These are phyloP conservation scores for Cryphonectria nitschkei DNA, from an alignment of 2,329 filamentous ascomycete species.

Conservation along the genomic window DNA sequence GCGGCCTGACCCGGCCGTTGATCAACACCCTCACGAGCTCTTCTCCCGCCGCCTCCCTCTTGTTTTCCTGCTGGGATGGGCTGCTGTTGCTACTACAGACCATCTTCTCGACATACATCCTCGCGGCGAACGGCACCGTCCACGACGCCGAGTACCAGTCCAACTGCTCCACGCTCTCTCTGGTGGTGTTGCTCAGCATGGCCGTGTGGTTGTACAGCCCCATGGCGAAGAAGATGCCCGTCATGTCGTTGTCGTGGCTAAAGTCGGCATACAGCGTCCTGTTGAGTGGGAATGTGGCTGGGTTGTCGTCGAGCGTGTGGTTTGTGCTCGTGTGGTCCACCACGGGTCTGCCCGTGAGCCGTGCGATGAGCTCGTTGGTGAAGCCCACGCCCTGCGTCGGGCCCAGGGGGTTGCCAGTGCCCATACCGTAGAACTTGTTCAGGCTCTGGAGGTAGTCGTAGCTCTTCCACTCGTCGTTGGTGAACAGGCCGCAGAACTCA, in stretches of 20 bases:
- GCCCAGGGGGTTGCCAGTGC: conserved; percentile 75
- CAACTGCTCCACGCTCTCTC: conserved; percentile 43
- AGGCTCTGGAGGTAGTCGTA: conserved; percentile 84
- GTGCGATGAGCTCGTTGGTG: conserved; percentile 83
- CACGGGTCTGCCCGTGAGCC: conserved; percentile 72
- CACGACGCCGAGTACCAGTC: conserved; percentile 74
- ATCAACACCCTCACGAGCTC: conserved; percentile 79
- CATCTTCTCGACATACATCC: conserved; percentile 90
- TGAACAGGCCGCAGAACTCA: conserved; percentile 78
- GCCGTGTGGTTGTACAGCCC: conserved; percentile 73
- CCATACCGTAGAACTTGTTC: conserved; percentile 84
- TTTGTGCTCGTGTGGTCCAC: conserved; percentile 77
- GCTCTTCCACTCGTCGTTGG: conserved; percentile 69
- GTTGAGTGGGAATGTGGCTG: conserved; percentile 73
- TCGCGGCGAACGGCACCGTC: conserved; percentile 79
- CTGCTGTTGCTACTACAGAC: conserved; percentile 50
- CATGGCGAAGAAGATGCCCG: conserved; percentile 73
- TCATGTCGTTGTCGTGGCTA: conserved; percentile 89
- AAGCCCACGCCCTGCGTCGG: conserved; percentile 87
- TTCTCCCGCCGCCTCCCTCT: conserved; percentile 43
- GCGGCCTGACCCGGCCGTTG: conserved; percentile 79
- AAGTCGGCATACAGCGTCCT: conserved; percentile 81
- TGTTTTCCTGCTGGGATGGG: neutral
- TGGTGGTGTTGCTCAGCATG: conserved; percentile 56
- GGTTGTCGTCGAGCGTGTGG: conserved; percentile 69